phyloP scores from a whole-genome alignment of 192 early-diverging fungal species.

The Funneliformis geosporum region DNA sequence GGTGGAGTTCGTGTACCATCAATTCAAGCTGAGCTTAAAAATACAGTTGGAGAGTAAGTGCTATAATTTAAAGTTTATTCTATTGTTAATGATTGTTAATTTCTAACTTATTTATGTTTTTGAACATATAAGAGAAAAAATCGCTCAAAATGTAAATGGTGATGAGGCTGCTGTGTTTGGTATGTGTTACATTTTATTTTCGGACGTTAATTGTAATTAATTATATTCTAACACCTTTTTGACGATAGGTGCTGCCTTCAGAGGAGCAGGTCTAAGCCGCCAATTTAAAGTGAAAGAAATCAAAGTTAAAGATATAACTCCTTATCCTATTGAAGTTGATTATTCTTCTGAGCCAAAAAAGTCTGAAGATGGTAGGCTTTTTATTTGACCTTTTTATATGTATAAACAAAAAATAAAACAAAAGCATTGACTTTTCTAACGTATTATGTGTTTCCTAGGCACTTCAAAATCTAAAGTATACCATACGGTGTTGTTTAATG shows the following conservation, averaged over 20 bases:
- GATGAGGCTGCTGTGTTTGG: conserved; percentile 95
- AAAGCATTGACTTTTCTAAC: not conserved
- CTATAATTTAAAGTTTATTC: not conserved
- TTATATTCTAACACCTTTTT: not conserved
- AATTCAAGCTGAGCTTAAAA: conserved; percentile 71
- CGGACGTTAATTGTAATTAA: not conserved
- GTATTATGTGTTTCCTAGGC: not conserved
- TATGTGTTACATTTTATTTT: not conserved
- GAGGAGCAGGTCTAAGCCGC: conserved; percentile 79
- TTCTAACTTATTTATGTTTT: not conserved
- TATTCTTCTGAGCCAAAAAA: conserved; percentile 52
- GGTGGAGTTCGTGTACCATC: conserved; percentile 88
- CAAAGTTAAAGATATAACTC: conserved; percentile 80
- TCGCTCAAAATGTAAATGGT: conserved; percentile 92
- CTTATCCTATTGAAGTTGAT: conserved; percentile 65
- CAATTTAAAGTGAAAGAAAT: conserved; percentile 88
- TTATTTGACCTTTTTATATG: no score
- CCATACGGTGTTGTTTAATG: conserved; percentile 61
- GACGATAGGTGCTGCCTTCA: conserved; percentile 76
- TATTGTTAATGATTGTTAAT: not conserved
- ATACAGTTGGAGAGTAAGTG: conserved; percentile 68
- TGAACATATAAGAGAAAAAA: conserved; percentile 78
- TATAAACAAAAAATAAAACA: no score
- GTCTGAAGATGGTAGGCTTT: conserved; percentile 28
- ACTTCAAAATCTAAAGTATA: conserved; percentile 39